These are phyloP conservation scores for Trichoderma sp. DNA, from an alignment of 2,329 filamentous ascomycete genomes.

Conservation along the genomic window DNA sequence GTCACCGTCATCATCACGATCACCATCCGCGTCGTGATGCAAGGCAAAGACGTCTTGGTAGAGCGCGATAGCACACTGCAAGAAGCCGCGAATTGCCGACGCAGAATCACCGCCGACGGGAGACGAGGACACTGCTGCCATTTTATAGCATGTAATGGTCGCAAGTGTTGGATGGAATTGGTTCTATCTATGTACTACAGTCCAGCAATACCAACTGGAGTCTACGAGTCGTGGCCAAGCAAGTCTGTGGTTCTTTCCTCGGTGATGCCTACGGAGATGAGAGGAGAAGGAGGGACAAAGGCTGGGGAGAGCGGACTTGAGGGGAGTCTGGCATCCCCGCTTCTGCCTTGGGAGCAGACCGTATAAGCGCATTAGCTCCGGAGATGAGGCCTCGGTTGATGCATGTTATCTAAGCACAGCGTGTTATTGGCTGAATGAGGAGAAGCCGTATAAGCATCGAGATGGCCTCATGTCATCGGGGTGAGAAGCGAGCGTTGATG, in stretches of 20 bases:
- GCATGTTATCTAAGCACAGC: slow-evolving; percentile 1
- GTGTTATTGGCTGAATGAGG: slow-evolving; percentile 10
- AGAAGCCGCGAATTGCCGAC: slow-evolving; percentile 31
- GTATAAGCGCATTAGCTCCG: slow-evolving; percentile 14
- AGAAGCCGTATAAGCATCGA: background rate
- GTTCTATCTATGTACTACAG: slow-evolving; percentile 24
- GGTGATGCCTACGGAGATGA: background rate
- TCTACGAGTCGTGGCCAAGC: background rate
- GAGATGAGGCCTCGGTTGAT: slow-evolving; percentile 19
- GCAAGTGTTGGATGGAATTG: slow-evolving; percentile 30
- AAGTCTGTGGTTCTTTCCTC: slow-evolving; percentile 2
- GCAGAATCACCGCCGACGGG: slow-evolving; percentile 10
- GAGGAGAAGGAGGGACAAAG: background rate
- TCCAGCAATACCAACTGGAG: background rate
- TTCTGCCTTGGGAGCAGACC: background rate
- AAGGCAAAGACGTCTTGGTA: slow-evolving; percentile 24
- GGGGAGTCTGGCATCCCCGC: slow-evolving; percentile 14
- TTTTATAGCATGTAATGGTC: slow-evolving; percentile 41
- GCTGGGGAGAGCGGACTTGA: slow-evolving; percentile 13
- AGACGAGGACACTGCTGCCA: slow-evolving; percentile 33
- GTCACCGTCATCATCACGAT: background rate
- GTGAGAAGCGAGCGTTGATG: background rate
- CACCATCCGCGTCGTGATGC: slow-evolving; percentile 18
- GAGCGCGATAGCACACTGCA: slow-evolving; percentile 30
- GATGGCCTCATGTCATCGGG: background rate